Percentiles rank a stretch among this genome's conserved stretches.
Evolutionary conservation across 192 early-diverging fungal species (phyloP).

Genomic region (Spizellomyces punctatus): DNA sequence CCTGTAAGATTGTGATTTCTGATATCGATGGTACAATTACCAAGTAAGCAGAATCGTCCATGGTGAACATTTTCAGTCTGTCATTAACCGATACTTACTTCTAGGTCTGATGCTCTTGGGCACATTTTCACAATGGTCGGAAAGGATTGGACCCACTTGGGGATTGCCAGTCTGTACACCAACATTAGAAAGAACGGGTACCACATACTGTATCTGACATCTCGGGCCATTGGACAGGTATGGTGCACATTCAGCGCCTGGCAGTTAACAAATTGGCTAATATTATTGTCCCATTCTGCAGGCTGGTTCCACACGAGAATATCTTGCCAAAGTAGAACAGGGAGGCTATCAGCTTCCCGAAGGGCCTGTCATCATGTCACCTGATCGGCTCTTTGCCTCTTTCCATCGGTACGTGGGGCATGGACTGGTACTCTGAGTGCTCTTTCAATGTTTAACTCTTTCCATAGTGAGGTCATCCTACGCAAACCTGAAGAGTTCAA

Average conservation of each 20-base stretch:
- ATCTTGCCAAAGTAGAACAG: constrained; percentile 88
- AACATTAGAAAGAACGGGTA: constrained; percentile 94
- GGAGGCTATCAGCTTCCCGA: constrained; percentile 84
- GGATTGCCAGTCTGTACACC: constrained; percentile 95
- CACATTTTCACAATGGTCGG: constrained; percentile 98
- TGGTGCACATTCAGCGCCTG: too few relatives aligned
- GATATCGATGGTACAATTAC: constrained; percentile 99
- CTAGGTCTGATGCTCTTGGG: constrained; percentile 85
- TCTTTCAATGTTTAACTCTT: not conserved
- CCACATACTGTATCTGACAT: constrained; percentile 91
- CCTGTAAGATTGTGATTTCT: constrained; percentile 89
- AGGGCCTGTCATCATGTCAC: constrained; percentile 94
- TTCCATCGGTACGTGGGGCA: constrained; percentile 69
- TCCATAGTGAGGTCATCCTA: constrained; percentile 82
- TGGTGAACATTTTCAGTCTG: constrained; percentile 7
- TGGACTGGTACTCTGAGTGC: not conserved
- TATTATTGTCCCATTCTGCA: not conserved
- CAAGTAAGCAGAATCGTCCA: constrained; percentile 50
- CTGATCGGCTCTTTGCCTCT: constrained; percentile 88
- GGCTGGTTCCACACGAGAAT: constrained; percentile 87
- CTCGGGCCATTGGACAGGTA: constrained; percentile 92
- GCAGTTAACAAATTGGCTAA: too few relatives aligned
- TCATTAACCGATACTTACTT: not conserved
- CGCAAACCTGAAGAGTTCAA: constrained; percentile 96
- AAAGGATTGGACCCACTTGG: constrained; percentile 96